Evolutionary conservation across 1,284 basidiomycete species (phyloP), one percentile per base, ranked within the genome.

Genomic region (Papiliotrema fonsecae): DNA sequence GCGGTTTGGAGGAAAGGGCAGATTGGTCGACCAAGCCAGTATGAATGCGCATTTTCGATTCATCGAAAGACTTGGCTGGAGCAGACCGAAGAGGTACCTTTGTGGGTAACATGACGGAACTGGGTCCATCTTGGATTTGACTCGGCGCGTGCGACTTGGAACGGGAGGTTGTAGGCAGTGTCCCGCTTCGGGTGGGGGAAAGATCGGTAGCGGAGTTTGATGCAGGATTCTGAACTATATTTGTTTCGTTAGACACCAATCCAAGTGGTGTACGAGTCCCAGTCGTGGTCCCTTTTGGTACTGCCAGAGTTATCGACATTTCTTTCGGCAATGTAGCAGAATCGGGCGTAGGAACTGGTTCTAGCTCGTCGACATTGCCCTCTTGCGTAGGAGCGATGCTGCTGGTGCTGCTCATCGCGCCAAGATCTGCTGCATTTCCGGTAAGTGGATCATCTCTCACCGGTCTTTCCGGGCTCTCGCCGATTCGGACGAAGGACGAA

Each of bases 21-120:
- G 85, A 85, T 65, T 89, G 87, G 72, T 97, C 94, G 25, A 98
- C 87, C 1, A 93, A 85, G 57, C 94, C 93, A 57, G 88, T 86
- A 66, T 97, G 94, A 36, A 88, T 81, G 14, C 88, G 83, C 45
- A 97, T 76, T 48, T 81, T 82, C 31, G 78, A 78, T 55, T 82
- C 83, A 51, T 76, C 70, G 47, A 70, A 21, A 10, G 36, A n/a
- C 10, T 45, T 37, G 19, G 48, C 24, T 5, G 56, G 25, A 6
- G 50, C 35, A 13, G 48, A 30, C 2, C 50, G 35, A 2, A 49
- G 26, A 21, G 42, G 19, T 13, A 48, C 37, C 30, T 38, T 37
- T n/a, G 44, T 7, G n/a, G 43, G 43, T 10, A 49, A 7, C 3
- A 50, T 44, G 30, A 27, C 42, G 2, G 50, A 45, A 11, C 7